These are phyloP conservation scores for Schizothecium vesticola DNA, from an alignment of 495 filamentous ascomycete genomes.

Conservation along the genomic window DNA sequence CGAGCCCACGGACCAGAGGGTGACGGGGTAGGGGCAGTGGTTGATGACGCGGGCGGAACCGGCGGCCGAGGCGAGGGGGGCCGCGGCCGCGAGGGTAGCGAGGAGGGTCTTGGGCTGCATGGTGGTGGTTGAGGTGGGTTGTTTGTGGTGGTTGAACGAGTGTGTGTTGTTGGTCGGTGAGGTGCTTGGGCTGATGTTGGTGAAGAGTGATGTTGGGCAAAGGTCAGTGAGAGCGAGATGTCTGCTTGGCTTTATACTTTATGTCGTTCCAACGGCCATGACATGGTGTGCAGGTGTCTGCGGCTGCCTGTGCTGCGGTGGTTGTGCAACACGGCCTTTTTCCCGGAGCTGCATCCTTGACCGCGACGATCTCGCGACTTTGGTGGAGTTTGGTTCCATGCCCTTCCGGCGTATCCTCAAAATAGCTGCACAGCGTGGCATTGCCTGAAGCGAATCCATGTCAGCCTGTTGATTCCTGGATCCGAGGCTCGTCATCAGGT, in stretches of 20 bases:
- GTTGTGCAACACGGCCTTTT: neutral
- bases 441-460: neutral
- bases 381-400: neutral
- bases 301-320: neutral
- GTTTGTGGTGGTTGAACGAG: neutral
- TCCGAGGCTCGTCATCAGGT: neutral
- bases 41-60: conserved; percentile 51
- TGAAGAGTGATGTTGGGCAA: neutral
- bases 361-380: neutral
- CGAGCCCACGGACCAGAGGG: conserved; percentile 53
- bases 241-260: neutral
- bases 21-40: conserved; percentile 43
- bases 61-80: conserved; percentile 32
- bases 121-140: conserved; percentile 5
- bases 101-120: conserved; percentile 17
- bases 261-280: neutral
- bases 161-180: conserved; percentile 1
- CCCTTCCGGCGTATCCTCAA: neutral
- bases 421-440: neutral
- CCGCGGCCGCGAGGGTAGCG: conserved; percentile 18
- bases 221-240: neutral
- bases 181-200: neutral
- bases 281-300: neutral
- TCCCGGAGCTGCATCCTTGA: neutral
- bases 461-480: neutral